phyloP scores from a whole-genome alignment of 202 grass and related monocot genomes.

The Hordeum pubiflorum region DNA sequence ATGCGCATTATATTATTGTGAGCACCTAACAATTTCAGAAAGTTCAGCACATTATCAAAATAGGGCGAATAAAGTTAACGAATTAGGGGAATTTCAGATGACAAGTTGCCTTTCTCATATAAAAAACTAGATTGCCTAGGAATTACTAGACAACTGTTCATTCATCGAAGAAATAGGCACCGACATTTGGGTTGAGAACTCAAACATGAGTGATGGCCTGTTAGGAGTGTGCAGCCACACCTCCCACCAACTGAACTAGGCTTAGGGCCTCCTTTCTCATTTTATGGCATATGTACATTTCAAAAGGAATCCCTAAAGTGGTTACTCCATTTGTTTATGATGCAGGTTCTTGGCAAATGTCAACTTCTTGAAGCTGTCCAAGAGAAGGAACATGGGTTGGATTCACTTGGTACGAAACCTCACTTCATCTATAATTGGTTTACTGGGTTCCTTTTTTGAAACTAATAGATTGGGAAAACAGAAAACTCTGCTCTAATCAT shows the following conservation, averaged over 20 bases:
- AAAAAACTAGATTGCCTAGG: no score
- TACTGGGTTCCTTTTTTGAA: not conserved
- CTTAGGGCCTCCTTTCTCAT: not conserved
- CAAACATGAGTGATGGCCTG: no score
- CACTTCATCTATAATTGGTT: not conserved
- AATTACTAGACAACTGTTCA: no score
- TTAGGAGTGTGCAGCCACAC: no score
- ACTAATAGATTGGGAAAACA: not conserved
- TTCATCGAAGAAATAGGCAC: not conserved
- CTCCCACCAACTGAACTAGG: not conserved
- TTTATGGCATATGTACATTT: no score
- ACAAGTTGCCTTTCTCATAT: no score
- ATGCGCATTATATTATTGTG: no score
- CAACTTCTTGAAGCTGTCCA: conserved; percentile 81
- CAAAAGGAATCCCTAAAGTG: not conserved
- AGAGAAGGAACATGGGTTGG: conserved; percentile 70
- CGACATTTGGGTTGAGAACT: not conserved
- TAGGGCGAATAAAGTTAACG: no score
- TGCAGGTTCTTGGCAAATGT: conserved; percentile 82
- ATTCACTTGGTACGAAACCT: conserved; percentile 58
- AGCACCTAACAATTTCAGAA: no score
- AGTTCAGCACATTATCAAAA: no score
- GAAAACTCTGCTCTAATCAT: not conserved
- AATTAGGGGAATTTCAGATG: no score
- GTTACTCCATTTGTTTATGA: not conserved